Conservation (phyloP, 192 early-diverging fungal species). For the Gigaspora rosea region DNA sequence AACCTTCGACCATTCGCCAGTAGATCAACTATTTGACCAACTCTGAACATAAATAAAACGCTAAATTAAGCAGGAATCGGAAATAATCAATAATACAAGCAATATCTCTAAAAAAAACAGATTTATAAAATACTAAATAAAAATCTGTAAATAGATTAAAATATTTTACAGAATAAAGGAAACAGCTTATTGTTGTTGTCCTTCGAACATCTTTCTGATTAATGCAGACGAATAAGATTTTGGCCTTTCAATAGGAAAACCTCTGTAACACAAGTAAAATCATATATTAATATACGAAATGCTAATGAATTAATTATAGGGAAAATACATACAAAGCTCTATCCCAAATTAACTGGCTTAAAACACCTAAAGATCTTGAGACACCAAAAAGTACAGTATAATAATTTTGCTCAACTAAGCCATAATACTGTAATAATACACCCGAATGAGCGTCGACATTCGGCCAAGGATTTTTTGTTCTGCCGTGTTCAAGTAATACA, state of each 20-base stretch:
- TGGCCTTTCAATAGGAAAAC: conserved; percentile 91
- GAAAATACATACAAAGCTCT: conserved; percentile 66
- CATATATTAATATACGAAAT: not conserved
- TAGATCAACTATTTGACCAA: no score
- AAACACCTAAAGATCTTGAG: conserved; percentile 95
- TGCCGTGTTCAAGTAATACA: conserved; percentile 97
- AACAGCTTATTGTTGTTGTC: conserved; percentile 35
- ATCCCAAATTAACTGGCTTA: conserved; percentile 96
- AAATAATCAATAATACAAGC: no score
- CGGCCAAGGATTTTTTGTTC: conserved; percentile 99
- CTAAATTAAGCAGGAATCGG: no score
- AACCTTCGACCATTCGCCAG: no score
- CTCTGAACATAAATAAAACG: no score
- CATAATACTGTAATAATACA: conserved; percentile 95
- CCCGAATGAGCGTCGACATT: conserved; percentile 99
- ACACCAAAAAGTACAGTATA: conserved; percentile 99
- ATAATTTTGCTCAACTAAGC: conserved; percentile 96
- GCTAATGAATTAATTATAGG: not conserved
- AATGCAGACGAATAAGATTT: conserved; percentile 86
- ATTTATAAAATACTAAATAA: no score
- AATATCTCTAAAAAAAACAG: no score
- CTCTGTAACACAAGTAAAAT: conserved; percentile 35
- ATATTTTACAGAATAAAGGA: no score
- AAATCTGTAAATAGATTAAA: no score
- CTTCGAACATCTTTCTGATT: conserved; percentile 86